Evolutionary conservation across 2,329 filamentous ascomycete genomes (phyloP).

Genomic region (Madurella fahalii): DNA sequence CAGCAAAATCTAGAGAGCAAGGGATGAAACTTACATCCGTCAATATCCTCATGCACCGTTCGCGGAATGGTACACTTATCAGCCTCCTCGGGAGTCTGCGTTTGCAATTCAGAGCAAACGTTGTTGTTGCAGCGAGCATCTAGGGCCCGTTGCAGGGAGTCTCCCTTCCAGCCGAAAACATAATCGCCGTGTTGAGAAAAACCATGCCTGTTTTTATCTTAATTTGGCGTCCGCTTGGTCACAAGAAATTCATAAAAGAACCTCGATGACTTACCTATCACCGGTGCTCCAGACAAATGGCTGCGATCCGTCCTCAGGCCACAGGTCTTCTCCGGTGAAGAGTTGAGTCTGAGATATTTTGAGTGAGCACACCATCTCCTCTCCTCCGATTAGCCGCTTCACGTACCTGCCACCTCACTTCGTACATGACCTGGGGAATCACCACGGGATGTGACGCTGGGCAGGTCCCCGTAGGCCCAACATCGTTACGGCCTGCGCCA

Average conservation of each 20-base stretch:
- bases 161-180: conserved; percentile 16
- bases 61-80: conserved; percentile 13
- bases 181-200: conserved; percentile 19
- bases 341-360: not conserved
- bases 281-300: conserved; percentile 19
- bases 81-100: conserved; percentile 18
- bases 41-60: conserved; percentile 12
- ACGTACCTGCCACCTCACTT: conserved; percentile 28
- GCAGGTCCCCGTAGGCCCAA: conserved; percentile 24
- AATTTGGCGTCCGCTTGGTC: too few species aligned
- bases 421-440: conserved; percentile 39
- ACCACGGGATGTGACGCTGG: conserved; percentile 36
- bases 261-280: conserved; percentile 7
- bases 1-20: too few species aligned
- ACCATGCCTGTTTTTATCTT: conserved; percentile 20
- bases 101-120: conserved; percentile 7
- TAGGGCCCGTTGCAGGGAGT: conserved; percentile 15
- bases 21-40: conserved; percentile 23
- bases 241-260: conserved; percentile 5
- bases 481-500: conserved; percentile 3
- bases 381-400: too few species aligned
- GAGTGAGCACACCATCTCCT: too few species aligned
- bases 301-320: conserved; percentile 12
- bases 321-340: conserved; percentile 11
- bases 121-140: conserved; percentile 14